phyloP scores from a whole-genome alignment of 2,329 filamentous ascomycete genomes.

The Harringtonia aguacate region DNA sequence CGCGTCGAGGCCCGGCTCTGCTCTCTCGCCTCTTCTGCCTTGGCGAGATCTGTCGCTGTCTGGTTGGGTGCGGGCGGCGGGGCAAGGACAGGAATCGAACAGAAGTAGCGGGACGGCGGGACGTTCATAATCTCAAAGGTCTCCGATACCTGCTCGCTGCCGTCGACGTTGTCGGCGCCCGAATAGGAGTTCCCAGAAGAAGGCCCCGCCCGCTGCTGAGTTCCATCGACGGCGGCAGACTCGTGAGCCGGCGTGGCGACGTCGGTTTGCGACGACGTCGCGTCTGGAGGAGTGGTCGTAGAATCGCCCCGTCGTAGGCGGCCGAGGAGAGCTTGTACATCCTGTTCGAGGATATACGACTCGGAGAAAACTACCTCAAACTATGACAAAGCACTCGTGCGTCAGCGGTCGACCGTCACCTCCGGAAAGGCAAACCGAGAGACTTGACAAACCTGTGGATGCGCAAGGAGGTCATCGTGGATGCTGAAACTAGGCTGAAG shows the following conservation, averaged over 20 bases:
- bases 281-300: slow-evolving; percentile 26
- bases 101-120: slow-evolving; percentile 64
- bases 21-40: slow-evolving; percentile 70
- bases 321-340: slow-evolving; percentile 53
- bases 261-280: slow-evolving; percentile 29
- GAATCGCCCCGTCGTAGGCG: slow-evolving; percentile 19
- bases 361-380: slow-evolving; percentile 73
- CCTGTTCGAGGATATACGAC: slow-evolving; percentile 57
- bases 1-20: slow-evolving; percentile 63
- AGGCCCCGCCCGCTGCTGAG: slow-evolving; percentile 1
- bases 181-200: slow-evolving; percentile 16
- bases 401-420: not conserved
- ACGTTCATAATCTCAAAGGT: slow-evolving; percentile 68
- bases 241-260: slow-evolving; percentile 25
- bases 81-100: slow-evolving; percentile 65
- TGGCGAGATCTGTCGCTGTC: slow-evolving; percentile 55
- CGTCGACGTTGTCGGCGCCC: slow-evolving; percentile 18
- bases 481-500: slow-evolving; percentile 62
- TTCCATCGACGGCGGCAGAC: slow-evolving; percentile 19
- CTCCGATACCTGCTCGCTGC: slow-evolving; percentile 24
- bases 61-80: slow-evolving; percentile 46
- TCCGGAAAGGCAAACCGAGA: no score
- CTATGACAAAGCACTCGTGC: slow-evolving; percentile 27
- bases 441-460: slow-evolving; percentile 59
- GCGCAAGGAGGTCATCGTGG: slow-evolving; percentile 77